Conservation (phyloP, 352 stramenopile species). For the Phytophthora quininea region DNA sequence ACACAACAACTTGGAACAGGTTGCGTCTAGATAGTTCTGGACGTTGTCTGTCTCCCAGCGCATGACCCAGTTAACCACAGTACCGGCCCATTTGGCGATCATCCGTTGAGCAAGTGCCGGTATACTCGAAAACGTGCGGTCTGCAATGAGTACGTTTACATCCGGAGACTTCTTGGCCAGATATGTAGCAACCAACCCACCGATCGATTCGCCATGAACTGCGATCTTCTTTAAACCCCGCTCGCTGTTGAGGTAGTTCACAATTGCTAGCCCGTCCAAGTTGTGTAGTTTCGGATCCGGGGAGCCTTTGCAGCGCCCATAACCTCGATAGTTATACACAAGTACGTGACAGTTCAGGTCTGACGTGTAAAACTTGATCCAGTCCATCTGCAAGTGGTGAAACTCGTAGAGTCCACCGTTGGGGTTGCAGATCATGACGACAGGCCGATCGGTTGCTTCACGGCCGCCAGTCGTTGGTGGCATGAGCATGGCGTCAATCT, state of each 20-base stretch:
- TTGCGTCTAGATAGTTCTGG: conserved; percentile 73
- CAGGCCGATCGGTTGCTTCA: conserved; percentile 38
- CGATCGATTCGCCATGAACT: conserved; percentile 87
- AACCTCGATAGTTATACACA: conserved; percentile 89
- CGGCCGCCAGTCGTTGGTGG: conserved; percentile 46
- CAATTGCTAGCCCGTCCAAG: conserved; percentile 72
- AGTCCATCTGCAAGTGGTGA: conserved; percentile 90
- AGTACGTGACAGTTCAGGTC: conserved; percentile 80
- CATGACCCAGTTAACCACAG: conserved; percentile 66
- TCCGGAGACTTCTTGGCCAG: conserved; percentile 62
- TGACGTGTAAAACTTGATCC: conserved; percentile 86
- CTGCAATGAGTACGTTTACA: conserved; percentile 73
- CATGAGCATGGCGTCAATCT: conserved; percentile 85
- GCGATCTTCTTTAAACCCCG: conserved; percentile 63
- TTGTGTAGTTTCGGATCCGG: conserved; percentile 71
- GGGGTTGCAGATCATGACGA: conserved; percentile 84
- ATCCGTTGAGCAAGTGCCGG: conserved; percentile 81
- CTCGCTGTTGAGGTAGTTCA: conserved; percentile 67
- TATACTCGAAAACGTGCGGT: conserved; percentile 83
- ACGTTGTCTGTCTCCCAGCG: conserved; percentile 85
- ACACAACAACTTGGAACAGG: conserved; percentile 82
- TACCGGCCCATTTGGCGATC: conserved; percentile 75
- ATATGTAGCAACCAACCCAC: conserved; percentile 77
- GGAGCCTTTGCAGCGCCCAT: conserved; percentile 71
- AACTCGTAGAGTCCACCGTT: conserved; percentile 89